Evolutionary conservation across 257 asterid species (phyloP).

Genomic region (Jacaranda copaia): DNA sequence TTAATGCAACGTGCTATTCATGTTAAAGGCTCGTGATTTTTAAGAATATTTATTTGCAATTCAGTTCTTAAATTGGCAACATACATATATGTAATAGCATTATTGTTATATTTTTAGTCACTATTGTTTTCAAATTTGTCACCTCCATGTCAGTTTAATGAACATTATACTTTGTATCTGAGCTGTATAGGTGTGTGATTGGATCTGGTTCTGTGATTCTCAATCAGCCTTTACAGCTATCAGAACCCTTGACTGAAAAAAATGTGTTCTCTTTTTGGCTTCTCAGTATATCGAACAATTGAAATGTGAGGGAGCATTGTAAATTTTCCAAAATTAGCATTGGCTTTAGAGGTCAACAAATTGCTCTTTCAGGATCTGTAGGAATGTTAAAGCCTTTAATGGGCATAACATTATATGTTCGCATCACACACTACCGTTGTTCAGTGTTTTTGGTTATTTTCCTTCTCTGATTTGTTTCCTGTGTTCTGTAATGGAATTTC

Average conservation of each 20-base stretch:
- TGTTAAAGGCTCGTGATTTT: too few relatives aligned
- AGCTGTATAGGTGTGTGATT: background rate
- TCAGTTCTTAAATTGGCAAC: too few relatives aligned
- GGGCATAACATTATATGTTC: background rate
- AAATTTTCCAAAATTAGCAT: background rate
- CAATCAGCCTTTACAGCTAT: background rate
- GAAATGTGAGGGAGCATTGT: conserved; percentile 1
- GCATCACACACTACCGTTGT: background rate
- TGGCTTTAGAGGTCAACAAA: background rate
- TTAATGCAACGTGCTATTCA: too few relatives aligned
- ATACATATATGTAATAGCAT: background rate
- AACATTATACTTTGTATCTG: background rate
- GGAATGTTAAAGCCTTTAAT: background rate
- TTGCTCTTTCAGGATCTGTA: background rate
- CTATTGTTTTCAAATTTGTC: background rate
- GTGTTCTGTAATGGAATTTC: background rate
- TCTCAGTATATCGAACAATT: background rate
- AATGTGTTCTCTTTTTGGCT: background rate
- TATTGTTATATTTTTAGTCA: background rate
- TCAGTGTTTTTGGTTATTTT: background rate
- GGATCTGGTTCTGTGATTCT: background rate
- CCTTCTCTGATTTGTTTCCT: background rate
- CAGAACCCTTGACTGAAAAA: conserved; percentile 3
- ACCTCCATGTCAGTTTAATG: background rate
- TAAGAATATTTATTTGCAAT: too few relatives aligned